These are phyloP conservation scores for Hypoxylon cercidicola DNA, from an alignment of 495 filamentous ascomycete genomes.

Conservation along the genomic window DNA sequence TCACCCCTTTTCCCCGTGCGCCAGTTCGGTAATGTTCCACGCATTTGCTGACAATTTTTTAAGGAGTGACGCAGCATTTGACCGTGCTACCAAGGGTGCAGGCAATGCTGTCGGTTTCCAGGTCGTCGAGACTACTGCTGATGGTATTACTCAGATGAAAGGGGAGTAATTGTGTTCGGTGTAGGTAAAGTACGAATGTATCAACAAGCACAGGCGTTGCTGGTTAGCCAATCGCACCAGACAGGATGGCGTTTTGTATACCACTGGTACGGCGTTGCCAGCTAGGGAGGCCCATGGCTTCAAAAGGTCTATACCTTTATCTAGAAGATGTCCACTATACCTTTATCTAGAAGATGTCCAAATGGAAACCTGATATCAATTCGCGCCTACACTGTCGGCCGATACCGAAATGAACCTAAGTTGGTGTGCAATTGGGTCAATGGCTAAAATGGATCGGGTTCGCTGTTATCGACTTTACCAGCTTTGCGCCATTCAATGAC, in stretches of 20 bases:
- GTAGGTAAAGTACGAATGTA: neutral
- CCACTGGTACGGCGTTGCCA: too few relatives aligned
- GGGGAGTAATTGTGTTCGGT: conserved; percentile 18
- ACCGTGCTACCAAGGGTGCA: conserved; percentile 76
- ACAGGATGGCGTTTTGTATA: neutral
- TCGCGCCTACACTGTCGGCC: neutral
- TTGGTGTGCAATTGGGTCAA: neutral
- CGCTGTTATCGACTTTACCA: conserved; percentile 10
- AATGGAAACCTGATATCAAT: neutral
- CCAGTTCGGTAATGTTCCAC: neutral
- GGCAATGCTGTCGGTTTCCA: conserved; percentile 70
- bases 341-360: too few relatives aligned
- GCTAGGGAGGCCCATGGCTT: too few relatives aligned
- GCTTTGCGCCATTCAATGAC: conserved; percentile 32
- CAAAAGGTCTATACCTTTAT: too few relatives aligned
- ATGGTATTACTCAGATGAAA: conserved; percentile 54
- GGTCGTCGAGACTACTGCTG: conserved; percentile 70
- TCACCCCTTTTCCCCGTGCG: neutral
- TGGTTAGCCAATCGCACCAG: neutral
- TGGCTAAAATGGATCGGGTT: neutral
- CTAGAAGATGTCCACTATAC: too few relatives aligned
- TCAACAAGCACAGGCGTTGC: conserved; percentile 21
- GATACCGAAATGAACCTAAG: neutral
- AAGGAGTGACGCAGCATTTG: conserved; percentile 86
- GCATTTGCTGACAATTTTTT: conserved; percentile 15